Conservation (phyloP, 1,284 basidiomycete genomes). For the Fomitiporia mediterranea region DNA sequence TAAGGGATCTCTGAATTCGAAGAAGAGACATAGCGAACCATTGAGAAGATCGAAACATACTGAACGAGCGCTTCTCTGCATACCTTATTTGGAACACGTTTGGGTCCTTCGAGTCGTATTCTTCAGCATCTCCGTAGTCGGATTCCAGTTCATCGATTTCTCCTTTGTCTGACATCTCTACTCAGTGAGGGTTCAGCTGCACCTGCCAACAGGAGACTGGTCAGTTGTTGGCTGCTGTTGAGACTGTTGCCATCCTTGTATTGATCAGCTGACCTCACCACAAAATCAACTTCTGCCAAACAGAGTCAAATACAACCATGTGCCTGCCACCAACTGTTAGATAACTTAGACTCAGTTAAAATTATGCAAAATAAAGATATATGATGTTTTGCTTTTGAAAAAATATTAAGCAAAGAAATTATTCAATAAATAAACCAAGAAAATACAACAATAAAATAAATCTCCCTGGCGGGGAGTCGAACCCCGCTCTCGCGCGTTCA, state of each 20-base stretch:
- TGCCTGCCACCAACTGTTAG: no score
- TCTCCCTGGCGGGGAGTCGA: constrained; percentile 35
- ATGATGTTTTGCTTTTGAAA: neutral
- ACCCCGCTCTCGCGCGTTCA: constrained; percentile 38
- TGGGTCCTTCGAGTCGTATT: constrained; percentile 15
- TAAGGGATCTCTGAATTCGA: constrained; percentile 10
- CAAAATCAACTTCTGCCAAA: no score
- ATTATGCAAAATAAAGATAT: neutral
- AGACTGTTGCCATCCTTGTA: no score
- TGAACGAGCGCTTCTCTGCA: neutral
- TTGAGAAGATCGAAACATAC: neutral
- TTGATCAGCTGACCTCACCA: no score
- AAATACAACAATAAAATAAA: neutral
- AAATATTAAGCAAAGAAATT: neutral
- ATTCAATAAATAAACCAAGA: neutral
- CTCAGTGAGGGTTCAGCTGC: no score
- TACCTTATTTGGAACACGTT: constrained; percentile 17
- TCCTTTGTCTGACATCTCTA: constrained; percentile 13
- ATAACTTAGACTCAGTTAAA: neutral
- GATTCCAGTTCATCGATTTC: constrained; percentile 19
- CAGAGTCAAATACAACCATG: no score
- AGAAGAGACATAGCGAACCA: neutral
- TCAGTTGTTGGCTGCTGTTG: no score
- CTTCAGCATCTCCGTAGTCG: constrained; percentile 18
- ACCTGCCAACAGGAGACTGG: no score